A percentile compares a stretch with the other conserved stretches of the same genome.
phyloP scores from a whole-genome alignment of 1,284 basidiomycete genomes.

The Coniophora puteana region DNA sequence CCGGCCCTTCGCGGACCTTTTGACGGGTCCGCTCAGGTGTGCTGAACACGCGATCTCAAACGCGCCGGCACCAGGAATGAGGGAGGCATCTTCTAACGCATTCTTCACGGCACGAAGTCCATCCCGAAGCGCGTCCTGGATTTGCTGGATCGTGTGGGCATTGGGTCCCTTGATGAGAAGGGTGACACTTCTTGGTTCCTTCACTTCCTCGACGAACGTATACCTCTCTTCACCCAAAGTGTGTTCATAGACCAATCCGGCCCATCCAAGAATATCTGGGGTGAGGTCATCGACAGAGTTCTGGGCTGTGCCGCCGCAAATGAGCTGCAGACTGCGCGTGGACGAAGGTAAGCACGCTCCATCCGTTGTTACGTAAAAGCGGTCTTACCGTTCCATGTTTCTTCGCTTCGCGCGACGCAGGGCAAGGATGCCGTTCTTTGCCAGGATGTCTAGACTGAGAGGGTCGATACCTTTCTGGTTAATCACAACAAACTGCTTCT shows the following conservation, averaged over 20 bases:
- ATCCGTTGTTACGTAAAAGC: constrained; percentile 22
- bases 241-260: constrained; percentile 98
- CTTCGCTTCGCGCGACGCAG: constrained; percentile 94
- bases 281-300: constrained; percentile 97
- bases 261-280: constrained; percentile 92
- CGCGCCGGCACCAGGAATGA: constrained; percentile 95
- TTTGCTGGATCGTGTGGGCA: constrained; percentile 93
- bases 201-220: constrained; percentile 97
- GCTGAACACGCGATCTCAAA: constrained; percentile 95
- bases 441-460: constrained; percentile 92
- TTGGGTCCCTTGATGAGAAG: constrained; percentile 99
- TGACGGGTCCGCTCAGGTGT: constrained; percentile 77
- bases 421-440: constrained; percentile 96
- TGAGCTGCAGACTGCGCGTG: constrained; percentile 73
- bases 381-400: constrained; percentile 88
- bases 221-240: constrained; percentile 99
- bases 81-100: constrained; percentile 84
- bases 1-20: constrained; percentile 90
- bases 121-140: constrained; percentile 96
- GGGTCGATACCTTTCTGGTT: constrained; percentile 99
- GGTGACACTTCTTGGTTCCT: constrained; percentile 95
- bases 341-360: constrained; percentile 14
- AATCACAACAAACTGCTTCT: constrained; percentile 91
- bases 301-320: constrained; percentile 94
- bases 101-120: constrained; percentile 97